phyloP scores from a whole-genome alignment of 441 rosid species.

The Eutrema salsugineum region DNA sequence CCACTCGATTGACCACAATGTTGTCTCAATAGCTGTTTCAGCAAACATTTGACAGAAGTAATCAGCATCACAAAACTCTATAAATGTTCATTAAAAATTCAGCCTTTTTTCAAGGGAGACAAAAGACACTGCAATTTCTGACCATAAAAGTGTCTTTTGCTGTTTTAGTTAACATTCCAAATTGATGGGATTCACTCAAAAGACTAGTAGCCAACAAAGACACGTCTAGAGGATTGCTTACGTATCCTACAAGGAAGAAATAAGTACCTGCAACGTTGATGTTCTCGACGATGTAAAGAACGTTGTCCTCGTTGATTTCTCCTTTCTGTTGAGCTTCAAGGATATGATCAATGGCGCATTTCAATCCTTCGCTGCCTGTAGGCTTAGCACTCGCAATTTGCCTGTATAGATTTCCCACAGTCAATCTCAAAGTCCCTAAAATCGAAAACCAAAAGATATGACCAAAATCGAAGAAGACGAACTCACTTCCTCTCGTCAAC shows the following conservation, averaged over 20 bases:
- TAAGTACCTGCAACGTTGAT: conserved; percentile 80
- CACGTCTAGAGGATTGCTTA: conserved; percentile 1
- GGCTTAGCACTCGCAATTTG: conserved; percentile 63
- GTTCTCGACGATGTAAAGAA: conserved; percentile 94
- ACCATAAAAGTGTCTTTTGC: background rate
- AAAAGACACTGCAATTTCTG: background rate
- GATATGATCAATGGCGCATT: conserved; percentile 93
- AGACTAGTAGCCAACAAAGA: background rate
- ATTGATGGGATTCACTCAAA: background rate
- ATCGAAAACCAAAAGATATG: background rate
- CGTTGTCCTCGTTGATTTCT: conserved; percentile 93
- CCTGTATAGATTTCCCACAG: conserved; percentile 36
- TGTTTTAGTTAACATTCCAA: background rate
- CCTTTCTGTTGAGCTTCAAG: conserved; percentile 91
- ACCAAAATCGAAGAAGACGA: background rate
- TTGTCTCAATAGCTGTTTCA: conserved; percentile 87
- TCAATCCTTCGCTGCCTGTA: conserved; percentile 57
- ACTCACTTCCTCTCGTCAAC: conserved; percentile 89
- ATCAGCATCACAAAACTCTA: conserved; percentile 4
- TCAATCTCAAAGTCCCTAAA: background rate
- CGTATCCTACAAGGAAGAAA: conserved; percentile 25
- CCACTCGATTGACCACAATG: conserved; percentile 96
- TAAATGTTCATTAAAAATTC: background rate
- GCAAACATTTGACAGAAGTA: background rate
- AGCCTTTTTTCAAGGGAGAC: background rate